phyloP scores from a whole-genome alignment of 106 monocot species.

The Triglochin maritima region DNA sequence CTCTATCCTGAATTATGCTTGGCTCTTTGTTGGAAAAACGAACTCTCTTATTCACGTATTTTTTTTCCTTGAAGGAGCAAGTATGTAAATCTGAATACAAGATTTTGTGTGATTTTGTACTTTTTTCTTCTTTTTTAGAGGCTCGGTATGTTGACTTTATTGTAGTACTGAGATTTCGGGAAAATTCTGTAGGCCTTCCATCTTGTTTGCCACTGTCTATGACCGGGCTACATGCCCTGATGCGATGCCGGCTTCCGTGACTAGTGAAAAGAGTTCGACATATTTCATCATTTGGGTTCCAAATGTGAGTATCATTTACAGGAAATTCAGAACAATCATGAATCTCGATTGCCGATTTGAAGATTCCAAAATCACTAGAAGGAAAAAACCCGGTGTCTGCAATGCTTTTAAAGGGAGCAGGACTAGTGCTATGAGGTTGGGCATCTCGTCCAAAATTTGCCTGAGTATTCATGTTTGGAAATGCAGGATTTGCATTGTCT shows the following conservation, averaged over 20 bases:
- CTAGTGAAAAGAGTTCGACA: constrained; percentile 15
- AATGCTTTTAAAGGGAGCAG: too few species aligned
- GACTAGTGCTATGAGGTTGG: too few species aligned
- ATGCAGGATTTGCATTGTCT: not conserved
- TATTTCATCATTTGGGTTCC: constrained; percentile 14
- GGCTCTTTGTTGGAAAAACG: constrained; percentile 37
- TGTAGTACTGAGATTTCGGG: constrained; percentile 7
- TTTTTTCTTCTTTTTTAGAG: constrained; percentile 1
- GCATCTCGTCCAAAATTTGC: too few species aligned
- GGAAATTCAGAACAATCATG: not conserved
- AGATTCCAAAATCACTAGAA: not conserved
- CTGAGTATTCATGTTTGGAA: not conserved
- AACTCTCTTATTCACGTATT: constrained; percentile 32
- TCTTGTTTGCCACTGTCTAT: constrained; percentile 10
- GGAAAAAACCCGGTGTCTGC: not conserved
- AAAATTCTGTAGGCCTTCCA: constrained; percentile 4
- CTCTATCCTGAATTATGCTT: not conserved
- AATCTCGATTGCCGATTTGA: not conserved
- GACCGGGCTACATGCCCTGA: constrained; percentile 16
- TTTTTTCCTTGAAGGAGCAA: constrained; percentile 8
- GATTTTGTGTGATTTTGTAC: not conserved
- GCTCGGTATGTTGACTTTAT: not conserved
- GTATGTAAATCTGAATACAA: constrained; percentile 3
- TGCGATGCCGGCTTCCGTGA: constrained; percentile 9
- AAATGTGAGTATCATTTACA: constrained; percentile 6